Evolutionary conservation across 2,329 filamentous ascomycete species (phyloP).

Genomic region (Penicillium sp.): DNA sequence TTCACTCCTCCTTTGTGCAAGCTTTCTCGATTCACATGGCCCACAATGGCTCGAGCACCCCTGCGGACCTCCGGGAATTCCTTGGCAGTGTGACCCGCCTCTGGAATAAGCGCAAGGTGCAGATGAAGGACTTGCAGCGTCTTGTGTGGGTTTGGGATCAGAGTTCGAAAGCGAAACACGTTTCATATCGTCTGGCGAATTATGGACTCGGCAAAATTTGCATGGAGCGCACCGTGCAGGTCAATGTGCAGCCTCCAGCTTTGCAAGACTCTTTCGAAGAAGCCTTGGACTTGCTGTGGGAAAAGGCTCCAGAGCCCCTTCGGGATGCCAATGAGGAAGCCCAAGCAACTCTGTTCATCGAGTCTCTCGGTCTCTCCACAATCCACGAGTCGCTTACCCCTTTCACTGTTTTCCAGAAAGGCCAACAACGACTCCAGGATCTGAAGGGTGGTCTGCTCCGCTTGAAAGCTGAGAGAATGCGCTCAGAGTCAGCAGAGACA

Average conservation of each 20-base stretch:
- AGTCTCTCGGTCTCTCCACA: constrained; percentile 33
- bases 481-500: constrained; percentile 21
- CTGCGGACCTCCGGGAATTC: constrained; percentile 63
- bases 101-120: constrained; percentile 71
- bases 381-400: constrained; percentile 42
- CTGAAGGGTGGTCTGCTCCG: constrained; percentile 42
- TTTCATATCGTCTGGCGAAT: constrained; percentile 41
- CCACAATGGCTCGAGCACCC: constrained; percentile 63
- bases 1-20: constrained; percentile 68
- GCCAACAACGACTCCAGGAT: constrained; percentile 43
- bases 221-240: constrained; percentile 32
- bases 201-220: constrained; percentile 44
- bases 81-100: constrained; percentile 63
- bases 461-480: constrained; percentile 36
- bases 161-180: constrained; percentile 21
- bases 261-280: constrained; percentile 54
- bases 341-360: constrained; percentile 34
- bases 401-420: constrained; percentile 38
- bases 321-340: constrained; percentile 34
- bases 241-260: constrained; percentile 40
- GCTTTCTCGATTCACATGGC: constrained; percentile 68
- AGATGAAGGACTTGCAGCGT: constrained; percentile 63
- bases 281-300: constrained; percentile 37
- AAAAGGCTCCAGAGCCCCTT: constrained; percentile 40
- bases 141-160: constrained; percentile 63